Evolutionary conservation across 805 yeast species (phyloP).

Genomic region (Candida insectorum): DNA sequence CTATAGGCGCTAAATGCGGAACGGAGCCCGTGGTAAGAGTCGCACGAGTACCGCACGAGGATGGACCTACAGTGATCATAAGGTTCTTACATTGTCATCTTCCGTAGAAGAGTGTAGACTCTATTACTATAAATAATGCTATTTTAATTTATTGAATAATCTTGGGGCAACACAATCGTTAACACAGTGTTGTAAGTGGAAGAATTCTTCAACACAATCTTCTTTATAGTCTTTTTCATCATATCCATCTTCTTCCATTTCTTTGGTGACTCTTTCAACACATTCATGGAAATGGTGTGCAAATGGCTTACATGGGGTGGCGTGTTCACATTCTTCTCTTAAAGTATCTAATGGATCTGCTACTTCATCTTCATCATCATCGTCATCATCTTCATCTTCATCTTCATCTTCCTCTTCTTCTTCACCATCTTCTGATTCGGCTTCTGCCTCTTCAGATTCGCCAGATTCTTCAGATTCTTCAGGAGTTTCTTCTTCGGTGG

Average conservation of each 20-base stretch:
- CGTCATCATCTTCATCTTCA: slow-evolving; percentile 60
- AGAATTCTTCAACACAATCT: slow-evolving; percentile 97
- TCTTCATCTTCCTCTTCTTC: slow-evolving; percentile 50
- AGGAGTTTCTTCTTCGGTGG: slow-evolving; percentile 7
- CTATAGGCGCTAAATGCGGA: too few relatives aligned
- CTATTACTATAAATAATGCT: too few relatives aligned
- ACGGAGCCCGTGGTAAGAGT: too few relatives aligned
- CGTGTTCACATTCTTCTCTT: slow-evolving; percentile 60
- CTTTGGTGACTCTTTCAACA: slow-evolving; percentile 89
- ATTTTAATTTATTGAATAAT: slow-evolving; percentile 82
- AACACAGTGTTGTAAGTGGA: slow-evolving; percentile 92
- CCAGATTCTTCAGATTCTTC: slow-evolving; percentile 8
- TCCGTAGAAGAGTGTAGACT: too few relatives aligned
- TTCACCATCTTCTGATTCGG: slow-evolving; percentile 28
- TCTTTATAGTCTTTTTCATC: slow-evolving; percentile 81
- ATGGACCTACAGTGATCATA: too few relatives aligned
- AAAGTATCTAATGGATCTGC: slow-evolving; percentile 42
- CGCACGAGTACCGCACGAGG: too few relatives aligned
- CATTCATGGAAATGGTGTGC: slow-evolving; percentile 93
- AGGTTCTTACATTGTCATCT: too few relatives aligned
- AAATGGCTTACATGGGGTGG: slow-evolving; percentile 64
- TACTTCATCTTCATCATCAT: slow-evolving; percentile 64
- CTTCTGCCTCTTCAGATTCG: slow-evolving; percentile 20
- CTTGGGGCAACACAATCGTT: slow-evolving; percentile 91
- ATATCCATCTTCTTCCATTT: slow-evolving; percentile 79